Percentiles rank a stretch among this genome's conserved stretches.
Conservation (phyloP, 345 rosid species). For the Lenwebbia sp. region DNA sequence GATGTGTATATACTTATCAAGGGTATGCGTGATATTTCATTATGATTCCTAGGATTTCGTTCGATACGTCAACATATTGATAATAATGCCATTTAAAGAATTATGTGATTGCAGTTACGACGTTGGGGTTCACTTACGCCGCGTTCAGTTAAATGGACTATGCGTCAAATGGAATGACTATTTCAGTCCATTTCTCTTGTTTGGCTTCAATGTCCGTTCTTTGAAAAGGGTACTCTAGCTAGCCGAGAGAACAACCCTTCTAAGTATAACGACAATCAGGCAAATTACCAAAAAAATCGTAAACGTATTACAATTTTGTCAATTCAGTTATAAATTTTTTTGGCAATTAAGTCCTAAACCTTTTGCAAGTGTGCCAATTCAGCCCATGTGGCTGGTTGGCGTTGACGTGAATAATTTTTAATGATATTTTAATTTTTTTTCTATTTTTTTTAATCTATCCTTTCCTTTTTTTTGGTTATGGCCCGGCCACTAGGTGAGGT, state of each 20-base stretch:
- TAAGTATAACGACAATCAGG: neutral
- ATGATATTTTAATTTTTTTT: too few species aligned
- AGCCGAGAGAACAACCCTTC: neutral
- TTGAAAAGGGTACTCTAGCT: neutral
- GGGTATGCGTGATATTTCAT: neutral
- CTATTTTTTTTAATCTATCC: too few species aligned
- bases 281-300: too few species aligned
- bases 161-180: neutral
- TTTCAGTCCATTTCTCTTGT: neutral
- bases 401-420: too few species aligned
- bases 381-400: too few species aligned
- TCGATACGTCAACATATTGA: neutral
- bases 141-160: neutral
- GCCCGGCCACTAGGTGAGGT: too few species aligned
- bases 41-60: rapidly evolving
- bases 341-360: too few species aligned
- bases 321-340: too few species aligned
- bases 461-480: too few species aligned
- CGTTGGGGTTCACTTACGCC: neutral
- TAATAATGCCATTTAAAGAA: neutral
- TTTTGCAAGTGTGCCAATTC: too few species aligned
- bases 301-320: too few species aligned
- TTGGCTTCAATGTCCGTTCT: neutral
- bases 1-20: neutral
- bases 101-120: neutral